phyloP scores from a whole-genome alignment of 2,329 filamentous ascomycete species.

The Exophiala aquamarina region DNA sequence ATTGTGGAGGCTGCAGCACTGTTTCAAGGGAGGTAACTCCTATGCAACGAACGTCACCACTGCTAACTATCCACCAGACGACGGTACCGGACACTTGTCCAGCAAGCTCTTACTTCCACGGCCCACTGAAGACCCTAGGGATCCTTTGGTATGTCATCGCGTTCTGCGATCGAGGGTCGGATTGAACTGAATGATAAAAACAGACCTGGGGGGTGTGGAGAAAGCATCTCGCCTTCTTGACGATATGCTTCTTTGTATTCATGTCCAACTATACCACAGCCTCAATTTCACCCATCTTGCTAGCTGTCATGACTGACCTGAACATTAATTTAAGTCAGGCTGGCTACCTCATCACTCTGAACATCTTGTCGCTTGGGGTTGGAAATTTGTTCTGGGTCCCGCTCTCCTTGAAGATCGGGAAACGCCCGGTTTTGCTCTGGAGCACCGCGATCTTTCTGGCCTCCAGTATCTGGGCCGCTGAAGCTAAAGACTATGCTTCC shows the following conservation, averaged over 20 bases:
- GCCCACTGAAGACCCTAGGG: conserved; percentile 11
- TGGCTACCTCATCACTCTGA: conserved; percentile 39
- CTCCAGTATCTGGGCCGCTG: conserved; percentile 58
- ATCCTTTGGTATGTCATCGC: conserved; percentile 10
- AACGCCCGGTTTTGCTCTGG: conserved; percentile 53
- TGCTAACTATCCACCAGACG: conserved; percentile 4
- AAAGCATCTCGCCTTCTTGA: conserved; percentile 7
- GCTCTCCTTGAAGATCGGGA: conserved; percentile 53
- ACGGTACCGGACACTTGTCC: conserved; percentile 3
- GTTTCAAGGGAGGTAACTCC: not conserved
- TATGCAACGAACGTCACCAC: not conserved
- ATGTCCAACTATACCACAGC: conserved; percentile 13
- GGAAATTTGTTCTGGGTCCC: conserved; percentile 62
- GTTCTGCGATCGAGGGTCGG: not conserved
- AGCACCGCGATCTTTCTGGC: conserved; percentile 54
- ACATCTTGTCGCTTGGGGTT: conserved; percentile 57
- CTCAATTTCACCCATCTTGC: conserved; percentile 10
- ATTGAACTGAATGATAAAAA: not conserved
- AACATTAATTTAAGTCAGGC: conserved; percentile 4
- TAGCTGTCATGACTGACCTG: conserved; percentile 6
- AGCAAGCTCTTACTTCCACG: conserved; percentile 9
- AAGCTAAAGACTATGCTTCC: conserved; percentile 55
- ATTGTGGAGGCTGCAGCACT: not conserved
- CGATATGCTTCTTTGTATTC: conserved; percentile 13
- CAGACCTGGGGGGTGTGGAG: conserved; percentile 9